phyloP scores from a whole-genome alignment of 2,329 filamentous ascomycete genomes.

The Fusarium ramigenum region DNA sequence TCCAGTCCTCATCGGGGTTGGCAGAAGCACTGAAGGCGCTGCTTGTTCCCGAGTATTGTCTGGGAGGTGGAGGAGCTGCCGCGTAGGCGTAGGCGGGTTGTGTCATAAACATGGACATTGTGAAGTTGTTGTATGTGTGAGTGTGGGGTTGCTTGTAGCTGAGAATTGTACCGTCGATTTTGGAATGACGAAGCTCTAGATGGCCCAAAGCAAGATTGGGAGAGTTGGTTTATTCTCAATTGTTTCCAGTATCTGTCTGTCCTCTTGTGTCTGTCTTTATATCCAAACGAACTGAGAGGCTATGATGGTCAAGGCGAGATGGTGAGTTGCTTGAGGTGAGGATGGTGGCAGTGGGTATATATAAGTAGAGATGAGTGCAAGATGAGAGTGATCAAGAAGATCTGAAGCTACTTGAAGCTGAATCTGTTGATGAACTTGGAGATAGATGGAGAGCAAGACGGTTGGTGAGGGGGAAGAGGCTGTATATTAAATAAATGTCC shows the following conservation, averaged over 20 bases:
- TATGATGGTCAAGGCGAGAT: constrained; percentile 1
- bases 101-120: constrained; percentile 51
- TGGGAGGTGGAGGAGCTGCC: constrained; percentile 54
- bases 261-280: constrained; percentile 27
- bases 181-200: constrained; percentile 28
- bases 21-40: constrained; percentile 95
- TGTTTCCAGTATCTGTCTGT: constrained; percentile 23
- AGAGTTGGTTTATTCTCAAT: constrained; percentile 13
- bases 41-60: constrained; percentile 81
- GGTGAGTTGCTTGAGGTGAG: constrained; percentile 24
- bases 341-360: constrained; percentile 12
- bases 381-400: constrained; percentile 25
- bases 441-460: constrained; percentile 34
- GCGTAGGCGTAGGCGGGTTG: constrained; percentile 49
- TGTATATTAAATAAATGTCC: constrained; percentile 49
- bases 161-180: constrained; percentile 19
- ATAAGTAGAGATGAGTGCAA: constrained; percentile 11
- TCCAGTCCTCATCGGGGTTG: constrained; percentile 98
- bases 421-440: constrained; percentile 31
- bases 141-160: constrained; percentile 8
- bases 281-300: constrained; percentile 25
- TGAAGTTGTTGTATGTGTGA: constrained; percentile 25
- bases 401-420: constrained; percentile 27
- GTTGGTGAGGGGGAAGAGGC: constrained; percentile 43
- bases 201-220: constrained; percentile 18